Evolutionary conservation across 495 filamentous ascomycete genomes (phyloP).

Genomic region (Lasiosphaeria miniovina): DNA sequence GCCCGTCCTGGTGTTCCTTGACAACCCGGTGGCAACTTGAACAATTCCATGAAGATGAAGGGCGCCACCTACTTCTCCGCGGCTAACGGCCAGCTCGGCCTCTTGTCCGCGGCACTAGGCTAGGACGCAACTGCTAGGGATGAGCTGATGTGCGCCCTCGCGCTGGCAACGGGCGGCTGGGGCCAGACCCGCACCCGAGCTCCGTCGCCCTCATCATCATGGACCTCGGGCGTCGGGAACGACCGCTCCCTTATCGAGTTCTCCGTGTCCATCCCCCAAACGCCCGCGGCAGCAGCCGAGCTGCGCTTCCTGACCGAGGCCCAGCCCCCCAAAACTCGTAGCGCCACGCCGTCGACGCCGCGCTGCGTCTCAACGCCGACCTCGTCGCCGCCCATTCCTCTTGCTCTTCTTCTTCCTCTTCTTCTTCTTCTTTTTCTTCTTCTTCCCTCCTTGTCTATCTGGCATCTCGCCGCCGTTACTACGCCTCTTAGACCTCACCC

Average conservation of each 20-base stretch:
- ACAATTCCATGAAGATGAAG: neutral
- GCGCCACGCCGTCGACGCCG: conserved; percentile 1
- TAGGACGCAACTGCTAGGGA: neutral
- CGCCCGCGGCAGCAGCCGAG: conserved; percentile 4
- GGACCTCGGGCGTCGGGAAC: conserved; percentile 7
- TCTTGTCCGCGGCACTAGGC: neutral
- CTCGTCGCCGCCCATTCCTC: conserved; percentile 7
- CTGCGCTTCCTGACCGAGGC: conserved; percentile 12
- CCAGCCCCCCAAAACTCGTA: too few species aligned
- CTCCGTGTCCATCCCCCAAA: conserved; percentile 10
- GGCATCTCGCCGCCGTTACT: neutral
- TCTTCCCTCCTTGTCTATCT: too few species aligned
- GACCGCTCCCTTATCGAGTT: conserved; percentile 8
- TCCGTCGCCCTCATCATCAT: neutral
- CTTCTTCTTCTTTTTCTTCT: conserved; percentile 2
- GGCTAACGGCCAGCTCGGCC: neutral
- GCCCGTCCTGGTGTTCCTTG: neutral
- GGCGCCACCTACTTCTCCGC: too few species aligned
- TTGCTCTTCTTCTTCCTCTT: conserved; percentile 2
- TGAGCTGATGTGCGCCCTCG: neutral
- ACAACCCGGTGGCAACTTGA: neutral
- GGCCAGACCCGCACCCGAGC: neutral
- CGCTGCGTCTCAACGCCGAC: conserved; percentile 1
- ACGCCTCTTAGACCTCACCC: conserved; percentile 13
- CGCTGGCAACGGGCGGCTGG: neutral